Base-by-base conservation (phyloP, 192 early-diverging fungal genomes). In the Mortierella antarctica region DNA sequence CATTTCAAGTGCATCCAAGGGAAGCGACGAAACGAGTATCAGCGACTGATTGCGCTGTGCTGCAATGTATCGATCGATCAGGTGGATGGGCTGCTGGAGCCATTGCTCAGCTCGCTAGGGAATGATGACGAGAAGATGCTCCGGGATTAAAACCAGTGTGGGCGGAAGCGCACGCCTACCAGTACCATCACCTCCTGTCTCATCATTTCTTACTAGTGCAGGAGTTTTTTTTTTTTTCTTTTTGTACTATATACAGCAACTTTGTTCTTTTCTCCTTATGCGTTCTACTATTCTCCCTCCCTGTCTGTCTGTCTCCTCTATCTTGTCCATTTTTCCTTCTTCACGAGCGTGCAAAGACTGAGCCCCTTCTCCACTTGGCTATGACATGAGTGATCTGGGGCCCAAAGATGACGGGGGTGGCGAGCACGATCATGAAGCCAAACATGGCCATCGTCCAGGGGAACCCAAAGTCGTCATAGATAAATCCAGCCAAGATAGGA, bases 1-100 rank as follows among this genome's bases (percentile, higher is more conserved):
- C 62, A 80, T 23, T 20, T 78, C 39, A 60, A 70, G 39, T 59
- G 67, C 15, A 49, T 76, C 8, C 71, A 84, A 42, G 57, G 55
- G 39, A 71, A 56, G 71, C 83, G 83, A 42, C 86, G 88, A 53
- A 73, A 90, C 18, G 82, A 88, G 14, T 94, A 91, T 80, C 89
- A 91, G 53, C 81, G 85, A 8, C 76, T 94, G 60, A 92, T 94
- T 73, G 85, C 89, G 8, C 80, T 86, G 50, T 92, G 91, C 68
- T 92, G 91, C 75, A 84, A 86, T 42, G 87, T 94, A 2, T 62
- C 80, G 47, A 71, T 90, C 42, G 88, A 92, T 50, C 77, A 88
- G 53, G 90, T 94, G 0, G 89, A 90, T 45, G 72, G 73, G 14
- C 62, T 93, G 80, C 59, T 94, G 18, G 74, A 65, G 0, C 88